Conservation (phyloP, 202 grass and related monocot species). For the Schoenoplectus tabernaemontani region DNA sequence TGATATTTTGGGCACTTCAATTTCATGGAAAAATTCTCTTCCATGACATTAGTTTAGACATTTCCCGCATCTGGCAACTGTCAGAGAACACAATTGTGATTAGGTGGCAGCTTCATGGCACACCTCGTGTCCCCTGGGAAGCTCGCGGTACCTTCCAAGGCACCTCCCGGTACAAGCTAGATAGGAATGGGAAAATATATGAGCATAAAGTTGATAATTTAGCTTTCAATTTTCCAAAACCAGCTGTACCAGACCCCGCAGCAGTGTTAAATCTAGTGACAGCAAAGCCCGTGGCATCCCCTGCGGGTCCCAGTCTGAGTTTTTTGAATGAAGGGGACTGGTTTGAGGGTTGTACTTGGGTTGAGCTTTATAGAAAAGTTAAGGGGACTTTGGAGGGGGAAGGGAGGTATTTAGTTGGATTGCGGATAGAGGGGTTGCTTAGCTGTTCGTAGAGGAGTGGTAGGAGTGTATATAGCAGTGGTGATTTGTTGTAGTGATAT, state of each 20-base stretch:
- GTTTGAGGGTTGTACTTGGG: slow-evolving; percentile 56
- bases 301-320: slow-evolving; percentile 57
- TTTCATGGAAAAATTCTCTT: slow-evolving; percentile 80
- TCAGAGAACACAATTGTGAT: slow-evolving; percentile 87
- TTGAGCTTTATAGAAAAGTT: slow-evolving; percentile 70
- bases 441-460: slow-evolving; percentile 50
- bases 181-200: slow-evolving; percentile 88
- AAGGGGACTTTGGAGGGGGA: slow-evolving; percentile 49
- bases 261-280: slow-evolving; percentile 61
- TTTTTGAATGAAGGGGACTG: slow-evolving; percentile 41
- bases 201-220: slow-evolving; percentile 96
- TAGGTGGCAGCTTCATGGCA: slow-evolving; percentile 77
- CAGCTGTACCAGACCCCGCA: slow-evolving; percentile 34
- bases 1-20: slow-evolving; percentile 82
- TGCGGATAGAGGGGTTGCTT: slow-evolving; percentile 48
- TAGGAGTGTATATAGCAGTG: slow-evolving; percentile 11
- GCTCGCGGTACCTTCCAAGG: slow-evolving; percentile 75
- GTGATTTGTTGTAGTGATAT: neutral
- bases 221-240: slow-evolving; percentile 71
- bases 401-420: slow-evolving; percentile 3
- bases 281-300: slow-evolving; percentile 29
- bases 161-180: slow-evolving; percentile 77
- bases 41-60: slow-evolving; percentile 59
- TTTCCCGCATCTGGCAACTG: slow-evolving; percentile 76
- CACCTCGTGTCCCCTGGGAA: slow-evolving; percentile 82